Conservation (phyloP, 441 rosid genomes). For the Syzygium syzygioides region DNA sequence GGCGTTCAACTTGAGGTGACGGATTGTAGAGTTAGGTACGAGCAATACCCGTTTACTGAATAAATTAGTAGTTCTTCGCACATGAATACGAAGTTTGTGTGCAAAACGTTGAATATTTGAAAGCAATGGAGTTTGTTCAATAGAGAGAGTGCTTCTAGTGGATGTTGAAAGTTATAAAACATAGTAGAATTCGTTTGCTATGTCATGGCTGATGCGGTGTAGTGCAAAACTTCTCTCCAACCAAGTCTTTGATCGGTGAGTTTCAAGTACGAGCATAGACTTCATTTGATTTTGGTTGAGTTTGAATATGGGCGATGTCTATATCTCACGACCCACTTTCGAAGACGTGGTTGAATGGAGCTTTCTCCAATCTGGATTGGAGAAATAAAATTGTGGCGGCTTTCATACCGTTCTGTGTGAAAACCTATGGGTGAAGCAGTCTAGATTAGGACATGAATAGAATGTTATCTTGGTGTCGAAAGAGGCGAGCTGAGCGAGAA, state of each 20-base stretch:
- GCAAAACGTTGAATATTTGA: background rate
- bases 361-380: background rate
- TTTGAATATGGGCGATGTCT: background rate
- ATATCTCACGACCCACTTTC: background rate
- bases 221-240: background rate
- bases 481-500: background rate
- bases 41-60: background rate
- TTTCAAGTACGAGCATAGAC: background rate
- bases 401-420: background rate
- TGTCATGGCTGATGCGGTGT: background rate
- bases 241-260: background rate
- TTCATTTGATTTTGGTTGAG: background rate
- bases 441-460: background rate
- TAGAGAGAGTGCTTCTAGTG: background rate
- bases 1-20: background rate
- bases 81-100: background rate
- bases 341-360: background rate
- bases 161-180: background rate
- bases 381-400: fast-evolving
- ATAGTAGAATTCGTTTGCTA: too few relatives aligned
- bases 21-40: background rate
- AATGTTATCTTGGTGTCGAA: background rate
- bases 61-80: background rate
- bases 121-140: background rate
- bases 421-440: fast-evolving